These are phyloP conservation scores for Pterulicium gracile DNA, from an alignment of 1,284 basidiomycete species.

Conservation along the genomic window DNA sequence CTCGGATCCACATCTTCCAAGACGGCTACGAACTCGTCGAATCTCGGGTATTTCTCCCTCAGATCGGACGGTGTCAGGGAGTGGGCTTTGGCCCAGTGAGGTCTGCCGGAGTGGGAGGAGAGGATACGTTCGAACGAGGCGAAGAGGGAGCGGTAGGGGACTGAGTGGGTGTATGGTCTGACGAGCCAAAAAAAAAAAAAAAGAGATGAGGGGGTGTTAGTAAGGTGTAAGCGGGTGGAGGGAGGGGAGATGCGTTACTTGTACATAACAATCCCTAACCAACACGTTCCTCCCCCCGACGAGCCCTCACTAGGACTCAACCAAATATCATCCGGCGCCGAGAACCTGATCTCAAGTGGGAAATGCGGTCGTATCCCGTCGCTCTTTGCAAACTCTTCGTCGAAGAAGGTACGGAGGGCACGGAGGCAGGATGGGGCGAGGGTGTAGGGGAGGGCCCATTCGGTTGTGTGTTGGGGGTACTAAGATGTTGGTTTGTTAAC, in stretches of 20 bases:
- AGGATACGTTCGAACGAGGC: conserved; percentile 72
- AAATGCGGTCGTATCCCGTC: conserved; percentile 82
- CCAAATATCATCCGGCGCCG: conserved; percentile 87
- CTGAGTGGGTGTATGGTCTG: conserved; percentile 83
- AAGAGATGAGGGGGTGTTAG: too few relatives aligned
- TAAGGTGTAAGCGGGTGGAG: too few relatives aligned
- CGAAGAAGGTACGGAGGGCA: conserved; percentile 71
- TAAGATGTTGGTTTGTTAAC: conserved; percentile 19
- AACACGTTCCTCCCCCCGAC: conserved; percentile 76
- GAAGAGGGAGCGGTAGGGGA: conserved; percentile 84
- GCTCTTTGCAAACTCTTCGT: conserved; percentile 53
- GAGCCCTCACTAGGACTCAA: conserved; percentile 79
- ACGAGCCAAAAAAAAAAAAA: too few relatives aligned
- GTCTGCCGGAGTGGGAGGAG: conserved; percentile 66
- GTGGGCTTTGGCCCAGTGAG: conserved; percentile 98
- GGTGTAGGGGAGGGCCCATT: conserved; percentile 83
- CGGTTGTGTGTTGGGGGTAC: conserved; percentile 85
- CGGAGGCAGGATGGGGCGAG: conserved; percentile 56
- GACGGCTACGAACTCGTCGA: conserved; percentile 71
- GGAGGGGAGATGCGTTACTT: conserved; percentile 49
- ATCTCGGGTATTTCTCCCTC: conserved; percentile 69
- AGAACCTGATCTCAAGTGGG: conserved; percentile 89
- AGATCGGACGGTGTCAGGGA: conserved; percentile 59
- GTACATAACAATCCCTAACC: conserved; percentile 95
- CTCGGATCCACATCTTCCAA: conserved; percentile 70